Evolutionary conservation across 129 eudicot genomes (phyloP).

Genomic region (Centrapalus pauciflorus): DNA sequence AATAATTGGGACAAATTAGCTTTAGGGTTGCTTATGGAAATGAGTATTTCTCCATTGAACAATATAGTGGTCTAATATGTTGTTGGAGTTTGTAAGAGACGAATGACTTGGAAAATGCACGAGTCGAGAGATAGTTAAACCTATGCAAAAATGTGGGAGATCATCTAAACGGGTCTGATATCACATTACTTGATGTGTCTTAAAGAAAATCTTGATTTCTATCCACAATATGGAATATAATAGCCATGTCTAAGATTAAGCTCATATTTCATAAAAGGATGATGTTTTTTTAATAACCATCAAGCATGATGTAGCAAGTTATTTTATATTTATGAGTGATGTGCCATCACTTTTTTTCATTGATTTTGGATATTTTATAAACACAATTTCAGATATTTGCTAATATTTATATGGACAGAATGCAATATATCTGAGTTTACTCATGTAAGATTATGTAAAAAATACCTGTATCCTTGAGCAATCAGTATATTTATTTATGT

Average conservation of each 20-base stretch:
- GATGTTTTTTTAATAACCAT: neutral
- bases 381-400: too few species aligned
- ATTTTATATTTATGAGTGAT: neutral
- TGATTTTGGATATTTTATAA: too few species aligned
- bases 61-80: neutral
- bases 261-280: neutral
- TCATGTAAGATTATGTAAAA: too few species aligned
- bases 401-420: too few species aligned
- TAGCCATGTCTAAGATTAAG: too few species aligned
- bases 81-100: neutral
- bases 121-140: neutral
- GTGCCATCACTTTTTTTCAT: neutral
- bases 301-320: neutral
- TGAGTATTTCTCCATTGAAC: neutral
- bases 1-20: neutral
- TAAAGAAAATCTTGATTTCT: neutral
- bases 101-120: neutral
- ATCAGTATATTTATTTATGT: conserved; percentile 39
- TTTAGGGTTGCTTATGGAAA: neutral
- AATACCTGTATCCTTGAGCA: conserved; percentile 58
- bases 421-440: neutral
- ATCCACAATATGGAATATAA: neutral
- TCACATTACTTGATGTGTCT: neutral
- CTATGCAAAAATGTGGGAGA: neutral
- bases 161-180: neutral